Percentiles rank a stretch among this genome's conserved stretches.
Evolutionary conservation across 129 eudicot species (phyloP).

Genomic region (Heracleum sosnowskyi): DNA sequence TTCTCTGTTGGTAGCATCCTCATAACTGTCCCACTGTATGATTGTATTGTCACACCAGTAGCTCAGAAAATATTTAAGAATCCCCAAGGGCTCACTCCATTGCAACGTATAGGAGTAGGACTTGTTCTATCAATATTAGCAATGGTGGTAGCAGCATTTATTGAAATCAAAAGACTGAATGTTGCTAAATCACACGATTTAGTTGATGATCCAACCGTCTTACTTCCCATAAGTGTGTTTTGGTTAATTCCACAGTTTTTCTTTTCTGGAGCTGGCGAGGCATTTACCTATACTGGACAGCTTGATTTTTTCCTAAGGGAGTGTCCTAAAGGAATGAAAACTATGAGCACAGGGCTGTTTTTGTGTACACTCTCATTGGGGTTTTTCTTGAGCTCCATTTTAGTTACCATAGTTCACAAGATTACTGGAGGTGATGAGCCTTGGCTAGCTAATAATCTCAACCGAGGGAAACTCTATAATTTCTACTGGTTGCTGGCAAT

Average conservation of each 20-base stretch:
- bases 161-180: conserved; percentile 51
- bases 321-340: conserved; percentile 88
- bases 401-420: conserved; percentile 65
- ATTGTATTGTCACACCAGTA: conserved; percentile 43
- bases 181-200: conserved; percentile 35
- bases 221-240: conserved; percentile 53
- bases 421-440: conserved; percentile 40
- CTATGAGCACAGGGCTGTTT: conserved; percentile 72
- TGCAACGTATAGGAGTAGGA: conserved; percentile 64
- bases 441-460: conserved; percentile 70
- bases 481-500: conserved; percentile 69
- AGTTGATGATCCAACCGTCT: conserved; percentile 23
- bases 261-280: conserved; percentile 81
- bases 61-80: conserved; percentile 31
- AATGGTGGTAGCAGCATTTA: conserved; percentile 57
- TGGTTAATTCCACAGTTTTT: conserved; percentile 77
- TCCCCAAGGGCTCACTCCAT: conserved; percentile 68
- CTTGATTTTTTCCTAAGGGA: conserved; percentile 76
- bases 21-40: conserved; percentile 64
- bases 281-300: conserved; percentile 84
- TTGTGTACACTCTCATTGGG: conserved; percentile 68
- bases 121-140: conserved; percentile 48
- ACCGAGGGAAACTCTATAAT: conserved; percentile 63
- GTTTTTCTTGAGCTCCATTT: conserved; percentile 61
- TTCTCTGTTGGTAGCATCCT: conserved; percentile 67